Base-by-base conservation (phyloP, 2,329 filamentous ascomycete species). In the Penicillium sp. region DNA sequence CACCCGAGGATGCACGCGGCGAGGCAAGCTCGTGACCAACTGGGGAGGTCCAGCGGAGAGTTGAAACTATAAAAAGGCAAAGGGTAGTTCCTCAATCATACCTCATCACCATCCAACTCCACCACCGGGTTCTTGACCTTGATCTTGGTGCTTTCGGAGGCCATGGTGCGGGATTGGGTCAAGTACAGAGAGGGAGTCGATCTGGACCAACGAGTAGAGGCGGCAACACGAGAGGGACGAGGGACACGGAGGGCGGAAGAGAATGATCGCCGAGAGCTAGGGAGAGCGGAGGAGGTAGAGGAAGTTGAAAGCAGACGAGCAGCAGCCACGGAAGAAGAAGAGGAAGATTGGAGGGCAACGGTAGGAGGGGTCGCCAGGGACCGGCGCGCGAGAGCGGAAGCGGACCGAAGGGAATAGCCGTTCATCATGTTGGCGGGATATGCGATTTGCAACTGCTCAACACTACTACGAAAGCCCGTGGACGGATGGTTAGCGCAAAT, bases 51-150 rank as follows among this genome's bases (percentile, higher is more conserved):
- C 37, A 18, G 18, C 18, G 36, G 26, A 51, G 50, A 46, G 40
- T 46, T 50, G 50, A 47, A 48, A 52, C 45, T 50, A 52, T 49
- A 51, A 45, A 59, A 54, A 53, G 18, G 44, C 18, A 26, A 39
- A 39, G 29, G 27, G 41, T 48, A 33, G 32, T 37, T 9, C 5
- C 8, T 27, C 29, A 28, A 51, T 52, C 66, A 51, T 68, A 72
- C 70, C 68, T 85, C 83, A 72, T 85, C 82, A 66, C 91, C 91
- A 71, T 97, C 91, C 65, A 97, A 82, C 78, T 97, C 93, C 72
- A 98, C 93, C 70, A 98, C 85, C 58, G 93, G 93, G 75, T 95
- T 97, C 84, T 95, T 90, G 78, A 98, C 93, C 82, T 95, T 93
- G 81, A 97, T 97, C 85, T 97, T 98, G 40, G 11, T 34, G 66